Evolutionary conservation across 2,329 filamentous ascomycete genomes (phyloP), one percentile per base, ranked within the genome.

Genomic region (Orbilia javanica): DNA sequence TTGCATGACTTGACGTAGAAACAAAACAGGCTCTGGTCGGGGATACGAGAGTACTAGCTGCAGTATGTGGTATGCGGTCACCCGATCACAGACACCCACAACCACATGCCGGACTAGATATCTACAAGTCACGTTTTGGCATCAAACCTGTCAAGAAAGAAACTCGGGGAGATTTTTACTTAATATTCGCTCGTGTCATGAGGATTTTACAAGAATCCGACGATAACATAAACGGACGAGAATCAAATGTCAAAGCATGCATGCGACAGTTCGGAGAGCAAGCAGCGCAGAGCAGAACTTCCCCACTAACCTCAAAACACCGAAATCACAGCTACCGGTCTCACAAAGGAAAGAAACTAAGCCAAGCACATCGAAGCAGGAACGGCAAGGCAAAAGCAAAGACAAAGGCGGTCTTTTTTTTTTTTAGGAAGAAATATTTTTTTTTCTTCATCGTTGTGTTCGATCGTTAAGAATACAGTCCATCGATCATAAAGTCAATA

Each of bases 381-480:
- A n/a, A 22, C 20, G 36, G 36, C 36, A 50, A 50, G 6, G 22
- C 20, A 22, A 18, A 46, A 13, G 44, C 4, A 50, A 63, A 10
- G 11, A 50, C 13, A 50, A 65, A 7, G 6, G n/a, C n/a, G n/a
- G n/a, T n/a, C n/a, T n/a, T 44, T 18, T 31, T 66, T 74, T 31
- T 66, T 53, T 57, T 69, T 57, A 50, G 2, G 36, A 65, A 60
- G 69, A 27, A 66, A 60, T 73, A 66, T 73, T 69, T 27, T 44
- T 60, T 7, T 22, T 46, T 55, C 57, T 65, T 46, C 39, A 18
- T 64, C 55, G 55, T 60, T 60, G 31, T 60, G 52, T 60, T 60
- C 69, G 52, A 42, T 60, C 69, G 66, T 73, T 73, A 73, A 60
- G 31, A 50, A 65, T 72, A 72, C 68, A 72, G 50, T n/a, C 50